These are phyloP conservation scores for Phytophthora kernoviae DNA, from an alignment of 352 stramenopile genomes.

Conservation along the genomic window DNA sequence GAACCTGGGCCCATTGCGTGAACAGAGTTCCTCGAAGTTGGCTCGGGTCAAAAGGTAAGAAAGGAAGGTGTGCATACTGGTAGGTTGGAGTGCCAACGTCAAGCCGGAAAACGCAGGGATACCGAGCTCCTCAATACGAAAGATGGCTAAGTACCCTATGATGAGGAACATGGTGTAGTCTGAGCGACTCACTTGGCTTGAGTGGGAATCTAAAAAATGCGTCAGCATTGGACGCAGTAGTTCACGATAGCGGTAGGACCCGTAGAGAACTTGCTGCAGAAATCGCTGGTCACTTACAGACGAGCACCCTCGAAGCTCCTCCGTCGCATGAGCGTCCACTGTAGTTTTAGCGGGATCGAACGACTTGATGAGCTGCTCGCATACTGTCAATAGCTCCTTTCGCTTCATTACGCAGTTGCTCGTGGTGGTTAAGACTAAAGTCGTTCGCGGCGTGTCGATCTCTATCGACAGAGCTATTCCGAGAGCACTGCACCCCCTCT, in stretches of 20 bases:
- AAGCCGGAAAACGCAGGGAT: slow-evolving; percentile 64
- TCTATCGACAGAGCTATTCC: neutral
- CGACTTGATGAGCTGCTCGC: slow-evolving; percentile 77
- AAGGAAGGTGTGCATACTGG: slow-evolving; percentile 89
- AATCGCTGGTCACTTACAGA: slow-evolving; percentile 63
- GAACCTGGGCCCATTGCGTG: slow-evolving; percentile 77
- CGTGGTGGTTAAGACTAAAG: neutral
- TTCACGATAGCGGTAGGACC: slow-evolving; percentile 88
- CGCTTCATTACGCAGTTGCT: slow-evolving; percentile 61
- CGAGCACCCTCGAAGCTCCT: slow-evolving; percentile 50
- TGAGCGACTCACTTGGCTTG: slow-evolving; percentile 70
- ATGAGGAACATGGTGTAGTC: slow-evolving; percentile 94
- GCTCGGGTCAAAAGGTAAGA: slow-evolving; percentile 81
- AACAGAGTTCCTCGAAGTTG: slow-evolving; percentile 74
- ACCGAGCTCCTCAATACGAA: slow-evolving; percentile 89
- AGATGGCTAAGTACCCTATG: slow-evolving; percentile 88
- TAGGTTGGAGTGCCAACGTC: slow-evolving; percentile 68
- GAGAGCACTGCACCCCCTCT: neutral
- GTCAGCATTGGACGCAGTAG: slow-evolving; percentile 76
- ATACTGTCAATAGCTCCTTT: slow-evolving; percentile 68
- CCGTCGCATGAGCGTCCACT: slow-evolving; percentile 75
- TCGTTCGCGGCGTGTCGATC: neutral
- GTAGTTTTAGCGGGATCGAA: slow-evolving; percentile 79
- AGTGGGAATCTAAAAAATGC: slow-evolving; percentile 85
- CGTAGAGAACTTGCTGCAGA: slow-evolving; percentile 90